Base-by-base conservation (phyloP, 805 yeast genomes). In the Hermanozyma aechmeae region DNA sequence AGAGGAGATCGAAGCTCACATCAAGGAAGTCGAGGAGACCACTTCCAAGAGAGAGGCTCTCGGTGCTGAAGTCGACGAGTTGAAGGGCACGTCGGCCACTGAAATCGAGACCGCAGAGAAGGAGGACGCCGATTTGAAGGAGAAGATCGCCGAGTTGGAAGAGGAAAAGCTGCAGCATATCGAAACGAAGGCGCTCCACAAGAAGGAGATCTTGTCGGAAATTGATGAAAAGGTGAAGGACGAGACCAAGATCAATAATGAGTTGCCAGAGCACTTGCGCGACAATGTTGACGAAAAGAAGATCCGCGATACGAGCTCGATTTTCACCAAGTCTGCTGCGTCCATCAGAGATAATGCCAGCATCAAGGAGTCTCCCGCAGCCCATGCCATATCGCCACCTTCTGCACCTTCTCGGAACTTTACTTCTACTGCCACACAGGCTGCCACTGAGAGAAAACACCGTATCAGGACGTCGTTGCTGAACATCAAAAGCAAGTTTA, bases 221-320 rank as follows among this genome's bases (percentile, higher is more conserved):
- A 38, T 61, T 20, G 57, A 55, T 15, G 50, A 51, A 17, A 45
- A 48, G 39, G 61, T 62, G 53, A 71, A 51, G 28, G 70, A 67
- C 28, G 72, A 65, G 40, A 65, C 58, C 42, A 58, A 56, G 31
- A 67, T 72, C 41, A 70, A 71, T 40, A 46, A 39, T 10, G 67
- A 59, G 32, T 60, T 68, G 36, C 79, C 79, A 9, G 73, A 66
- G 28, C 79, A 72, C 49, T 54, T 72, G 43, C 60, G 55, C 34
- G 47, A 33, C 12, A 50, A 50, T 4, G 40, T 62, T 10, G 51
- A 59, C 34, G 68, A 61, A 35, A 35, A 39, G 26, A 50, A 51
- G 34, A 43, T 61, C 21, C 48, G 51, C 20, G 69, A 62, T 37
- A 55, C 62, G 13, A 51, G 58, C 4, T 59, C 66, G 2, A 43